Base-by-base conservation (phyloP, 2,329 filamentous ascomycete genomes). In the Sordariomycetes sp. region DNA sequence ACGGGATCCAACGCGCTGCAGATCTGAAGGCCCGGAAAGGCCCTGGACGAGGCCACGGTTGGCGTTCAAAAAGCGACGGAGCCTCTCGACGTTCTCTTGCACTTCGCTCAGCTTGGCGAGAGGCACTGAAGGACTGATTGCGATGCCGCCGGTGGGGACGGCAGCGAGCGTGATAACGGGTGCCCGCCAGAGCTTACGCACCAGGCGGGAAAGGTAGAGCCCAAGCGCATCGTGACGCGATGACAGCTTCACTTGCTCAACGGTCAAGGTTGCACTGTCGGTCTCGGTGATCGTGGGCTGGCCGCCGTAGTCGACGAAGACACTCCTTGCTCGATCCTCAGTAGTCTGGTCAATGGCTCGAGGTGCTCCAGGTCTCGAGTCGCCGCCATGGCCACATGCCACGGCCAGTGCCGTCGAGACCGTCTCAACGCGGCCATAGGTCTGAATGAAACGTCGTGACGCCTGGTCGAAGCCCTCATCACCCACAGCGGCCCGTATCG, bases 21-120 rank as follows among this genome's bases (percentile, higher is more conserved):
- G 63, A 32, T 90, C 84, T 34, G 92, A 83, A 0, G 93, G 85
- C 0, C 90, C 90, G n/a, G 86, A 84, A 33, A 98, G 66, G 6
- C 93, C 92, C 51, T 95, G 88, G 38, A 98, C 96, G 39, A 93
- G 87, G 33, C 77, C 80, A 43, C 82, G 84, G 58, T 98, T 98
- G n/a, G 75, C 69, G 24, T 84, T 76, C 29, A 98, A 73, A 51
- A 98, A 98, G 11, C 79, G 77, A 30, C 82, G 75, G 21, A 98
- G 62, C 5, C 82, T 73, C 39, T 86, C 80, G 5, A 98, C 63
- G 48, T 86, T 82, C 39, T 84, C 79, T 49, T 96, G 92, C 0
- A 94, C 77, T 10, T 70, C 64, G 39, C 76, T 74, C 10, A 98
- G 63, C 52, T 92, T 95, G 18, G 64, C 44, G 2, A 75, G 57